Base-by-base conservation (phyloP, 192 early-diverging fungal genomes). In the Lobosporangium transversale region DNA sequence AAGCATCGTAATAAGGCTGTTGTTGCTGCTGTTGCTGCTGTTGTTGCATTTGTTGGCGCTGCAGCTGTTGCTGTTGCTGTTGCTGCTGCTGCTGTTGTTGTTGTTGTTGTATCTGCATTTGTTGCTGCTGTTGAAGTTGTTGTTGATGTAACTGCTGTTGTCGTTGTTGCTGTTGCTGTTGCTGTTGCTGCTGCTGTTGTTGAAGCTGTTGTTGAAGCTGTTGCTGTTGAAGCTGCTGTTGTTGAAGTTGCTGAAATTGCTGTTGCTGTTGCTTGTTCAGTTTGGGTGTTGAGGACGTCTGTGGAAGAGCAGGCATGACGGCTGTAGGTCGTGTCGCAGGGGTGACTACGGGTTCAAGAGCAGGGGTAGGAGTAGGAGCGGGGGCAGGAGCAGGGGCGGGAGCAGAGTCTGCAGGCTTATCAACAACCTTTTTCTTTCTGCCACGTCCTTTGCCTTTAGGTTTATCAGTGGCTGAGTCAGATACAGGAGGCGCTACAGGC, bases 341-440 rank as follows among this genome's bases (percentile, higher is more conserved):
- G 9, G 51, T 50, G 2, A 60, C 58, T 36, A 62, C 47, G 26
- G 44, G 45, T 24, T 50, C 58, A 23, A 62, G 62, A 53, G 45
- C 26, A 18, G 57, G 62, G 8, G 55, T 55, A 35, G 69, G 52
- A n/a, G n/a, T n/a, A n/a, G n/a, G n/a, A n/a, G n/a, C n/a, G n/a
- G n/a, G n/a, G n/a, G n/a, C n/a, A n/a, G n/a, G n/a, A 58, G 35
- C 26, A 18, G 56, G 62, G n/a, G 53, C 21, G 3, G 54, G 50
- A 18, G 44, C 37, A 49, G 70, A 20, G 0, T 35, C 27, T 15
- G 70, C 50, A 12, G 53, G n/a, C 14, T 43, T 48, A 8, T 66
- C 63, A 1, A 37, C 48, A 11, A 66, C 56, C 58, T 70, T 76
- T 40, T 66, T 76, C 52, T 76, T 76, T 51, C 73, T 21, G 18